A percentile compares a stretch with the other conserved stretches of the same genome.
phyloP scores from a whole-genome alignment of 495 filamentous ascomycete species.

The Chaetomium cochliodes region DNA sequence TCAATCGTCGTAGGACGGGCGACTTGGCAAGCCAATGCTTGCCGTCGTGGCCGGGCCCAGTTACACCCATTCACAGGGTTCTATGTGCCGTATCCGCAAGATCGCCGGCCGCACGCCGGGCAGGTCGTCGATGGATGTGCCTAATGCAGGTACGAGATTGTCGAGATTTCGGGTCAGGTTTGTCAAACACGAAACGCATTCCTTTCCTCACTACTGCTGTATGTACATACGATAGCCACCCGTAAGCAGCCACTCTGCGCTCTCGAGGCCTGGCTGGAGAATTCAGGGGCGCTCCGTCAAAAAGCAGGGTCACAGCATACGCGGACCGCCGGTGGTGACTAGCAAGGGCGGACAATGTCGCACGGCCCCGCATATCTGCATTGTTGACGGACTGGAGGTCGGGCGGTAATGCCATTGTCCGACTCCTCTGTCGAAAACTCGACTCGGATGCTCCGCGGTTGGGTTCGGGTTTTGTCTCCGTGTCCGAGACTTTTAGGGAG shows the following conservation, averaged over 20 bases:
- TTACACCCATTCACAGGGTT: background rate
- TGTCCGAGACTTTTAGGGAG: background rate
- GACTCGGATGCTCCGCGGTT: conserved; percentile 3
- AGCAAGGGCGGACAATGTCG: conserved; percentile 6
- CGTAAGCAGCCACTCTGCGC: background rate
- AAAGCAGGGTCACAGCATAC: conserved; percentile 5
- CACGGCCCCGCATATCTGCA: conserved; percentile 4
- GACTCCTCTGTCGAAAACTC: background rate
- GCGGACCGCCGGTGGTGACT: conserved; percentile 4
- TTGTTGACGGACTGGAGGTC: conserved; percentile 5
- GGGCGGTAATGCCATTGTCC: background rate
- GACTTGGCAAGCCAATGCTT: background rate
- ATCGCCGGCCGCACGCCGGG: too few relatives aligned
- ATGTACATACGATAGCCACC: background rate
- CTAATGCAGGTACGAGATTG: conserved; percentile 14
- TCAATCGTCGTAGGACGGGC: background rate
- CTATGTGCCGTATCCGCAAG: background rate
- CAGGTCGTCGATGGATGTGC: background rate
- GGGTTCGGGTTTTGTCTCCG: background rate
- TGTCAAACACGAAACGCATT: conserved; percentile 15
- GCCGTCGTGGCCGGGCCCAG: background rate
- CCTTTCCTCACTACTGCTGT: background rate
- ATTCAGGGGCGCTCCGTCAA: background rate
- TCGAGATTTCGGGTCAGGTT: background rate
- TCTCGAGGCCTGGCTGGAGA: background rate